A percentile compares a stretch with the other conserved stretches of the same genome.
Conservation (phyloP, 371 early-diverging fungal species). For the Chytridium lagenaria region DNA sequence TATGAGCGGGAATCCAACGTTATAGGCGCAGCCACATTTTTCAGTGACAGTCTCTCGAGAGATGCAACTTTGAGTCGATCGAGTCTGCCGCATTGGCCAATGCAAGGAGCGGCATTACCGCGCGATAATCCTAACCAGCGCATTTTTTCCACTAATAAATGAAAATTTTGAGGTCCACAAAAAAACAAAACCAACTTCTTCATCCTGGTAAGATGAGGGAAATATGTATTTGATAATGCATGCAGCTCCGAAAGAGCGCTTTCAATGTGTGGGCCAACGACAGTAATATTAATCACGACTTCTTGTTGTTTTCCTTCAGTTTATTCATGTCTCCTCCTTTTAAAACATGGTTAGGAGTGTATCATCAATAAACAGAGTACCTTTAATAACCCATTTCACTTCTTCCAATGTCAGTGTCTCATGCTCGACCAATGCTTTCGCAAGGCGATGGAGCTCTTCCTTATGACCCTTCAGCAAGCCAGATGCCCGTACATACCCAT, state of each 20-base stretch:
- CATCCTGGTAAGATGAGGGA: too few species aligned
- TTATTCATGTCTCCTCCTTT: slow-evolving; percentile 12
- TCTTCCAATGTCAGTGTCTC: slow-evolving; percentile 92
- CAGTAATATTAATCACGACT: neutral
- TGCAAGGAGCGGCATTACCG: neutral
- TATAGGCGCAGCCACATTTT: slow-evolving; percentile 27
- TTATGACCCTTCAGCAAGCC: slow-evolving; percentile 73
- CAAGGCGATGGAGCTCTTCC: slow-evolving; percentile 89
- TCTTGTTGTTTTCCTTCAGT: neutral
- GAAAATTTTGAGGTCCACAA: too few species aligned
- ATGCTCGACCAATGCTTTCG: slow-evolving; percentile 88
- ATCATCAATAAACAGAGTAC: slow-evolving; percentile 34
- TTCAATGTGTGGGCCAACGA: neutral
- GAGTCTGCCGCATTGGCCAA: neutral
- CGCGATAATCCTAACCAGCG: too few species aligned
- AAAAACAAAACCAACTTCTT: too few species aligned
- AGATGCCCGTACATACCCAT: slow-evolving; percentile 64
- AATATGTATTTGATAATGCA: too few species aligned
- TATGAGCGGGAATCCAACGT: slow-evolving; percentile 68
- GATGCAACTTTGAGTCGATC: neutral
- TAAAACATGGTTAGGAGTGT: neutral
- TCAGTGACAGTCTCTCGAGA: neutral
- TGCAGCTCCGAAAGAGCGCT: too few species aligned
- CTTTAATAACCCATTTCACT: slow-evolving; percentile 77
- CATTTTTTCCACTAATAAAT: too few species aligned